Percentiles rank a stretch among this genome's conserved stretches.
phyloP scores from a whole-genome alignment of 2,329 filamentous ascomycete species.

The Macrophomina phaseolina region DNA sequence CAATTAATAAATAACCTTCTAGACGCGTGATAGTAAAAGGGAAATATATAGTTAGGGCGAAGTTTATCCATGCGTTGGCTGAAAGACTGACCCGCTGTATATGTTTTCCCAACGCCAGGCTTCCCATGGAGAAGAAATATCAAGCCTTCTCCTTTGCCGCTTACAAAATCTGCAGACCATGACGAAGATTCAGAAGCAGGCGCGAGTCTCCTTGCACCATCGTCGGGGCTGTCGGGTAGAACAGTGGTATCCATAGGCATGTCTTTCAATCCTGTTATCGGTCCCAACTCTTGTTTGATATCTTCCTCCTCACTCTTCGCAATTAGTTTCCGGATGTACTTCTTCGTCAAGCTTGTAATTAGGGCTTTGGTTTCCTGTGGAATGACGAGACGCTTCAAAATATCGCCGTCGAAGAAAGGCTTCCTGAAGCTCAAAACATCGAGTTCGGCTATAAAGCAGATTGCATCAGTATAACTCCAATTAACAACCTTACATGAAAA shows the following conservation, averaged over 20 bases:
- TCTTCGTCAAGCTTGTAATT: background rate
- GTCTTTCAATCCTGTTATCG: too few species aligned
- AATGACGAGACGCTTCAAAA: background rate
- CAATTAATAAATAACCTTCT: too few species aligned
- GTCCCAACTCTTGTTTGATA: too few species aligned
- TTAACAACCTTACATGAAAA: background rate
- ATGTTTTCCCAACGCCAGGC: conserved; percentile 30
- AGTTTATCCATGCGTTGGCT: too few species aligned
- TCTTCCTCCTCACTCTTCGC: background rate
- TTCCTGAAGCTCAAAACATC: background rate
- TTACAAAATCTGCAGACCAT: conserved; percentile 21
- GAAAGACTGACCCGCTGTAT: conserved; percentile 37
- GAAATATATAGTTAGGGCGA: too few species aligned
- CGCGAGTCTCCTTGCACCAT: too few species aligned
- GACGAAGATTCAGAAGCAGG: background rate
- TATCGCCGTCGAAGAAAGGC: background rate
- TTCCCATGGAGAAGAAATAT: conserved; percentile 20
- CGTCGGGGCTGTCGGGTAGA: too few species aligned
- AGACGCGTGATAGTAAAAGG: too few species aligned
- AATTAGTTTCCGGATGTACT: background rate
- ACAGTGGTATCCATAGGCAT: too few species aligned
- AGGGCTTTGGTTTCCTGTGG: background rate
- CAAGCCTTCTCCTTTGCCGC: conserved; percentile 6
- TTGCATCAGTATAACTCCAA: too few species aligned
- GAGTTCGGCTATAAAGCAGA: background rate